Conservation (phyloP, 345 rosid species). For the Xanthoceras sorbifolium region DNA sequence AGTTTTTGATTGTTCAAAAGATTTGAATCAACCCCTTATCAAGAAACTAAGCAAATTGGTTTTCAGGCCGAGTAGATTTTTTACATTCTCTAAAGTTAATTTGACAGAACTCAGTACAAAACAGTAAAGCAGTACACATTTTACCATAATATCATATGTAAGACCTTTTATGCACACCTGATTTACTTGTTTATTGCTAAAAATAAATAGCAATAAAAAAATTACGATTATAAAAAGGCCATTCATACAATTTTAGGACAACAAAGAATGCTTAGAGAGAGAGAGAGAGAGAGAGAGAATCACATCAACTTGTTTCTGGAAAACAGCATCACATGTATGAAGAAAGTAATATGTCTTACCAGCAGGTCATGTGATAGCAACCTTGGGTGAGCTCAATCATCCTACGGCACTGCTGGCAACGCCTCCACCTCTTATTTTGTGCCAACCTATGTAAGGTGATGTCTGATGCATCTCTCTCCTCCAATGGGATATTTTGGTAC, state of each 20-base stretch:
- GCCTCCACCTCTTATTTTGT: constrained; percentile 84
- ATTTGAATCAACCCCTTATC: neutral
- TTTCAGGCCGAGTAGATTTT: neutral
- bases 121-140: neutral
- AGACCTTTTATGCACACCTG: neutral
- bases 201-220: neutral
- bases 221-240: neutral
- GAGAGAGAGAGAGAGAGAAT: neutral
- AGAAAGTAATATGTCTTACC: constrained; percentile 47
- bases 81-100: neutral
- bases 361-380: constrained; percentile 95
- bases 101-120: neutral
- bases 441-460: constrained; percentile 82
- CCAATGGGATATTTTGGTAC: constrained; percentile 80
- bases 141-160: neutral
- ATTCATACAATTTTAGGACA: neutral
- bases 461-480: constrained; percentile 85
- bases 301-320: neutral
- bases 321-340: neutral
- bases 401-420: constrained; percentile 87
- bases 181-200: neutral
- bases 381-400: constrained; percentile 95
- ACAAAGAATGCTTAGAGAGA: neutral
- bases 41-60: neutral
- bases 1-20: neutral